These are phyloP conservation scores for Gypsophila paniculata DNA, from an alignment of 179 eudicot genomes.

Conservation along the genomic window DNA sequence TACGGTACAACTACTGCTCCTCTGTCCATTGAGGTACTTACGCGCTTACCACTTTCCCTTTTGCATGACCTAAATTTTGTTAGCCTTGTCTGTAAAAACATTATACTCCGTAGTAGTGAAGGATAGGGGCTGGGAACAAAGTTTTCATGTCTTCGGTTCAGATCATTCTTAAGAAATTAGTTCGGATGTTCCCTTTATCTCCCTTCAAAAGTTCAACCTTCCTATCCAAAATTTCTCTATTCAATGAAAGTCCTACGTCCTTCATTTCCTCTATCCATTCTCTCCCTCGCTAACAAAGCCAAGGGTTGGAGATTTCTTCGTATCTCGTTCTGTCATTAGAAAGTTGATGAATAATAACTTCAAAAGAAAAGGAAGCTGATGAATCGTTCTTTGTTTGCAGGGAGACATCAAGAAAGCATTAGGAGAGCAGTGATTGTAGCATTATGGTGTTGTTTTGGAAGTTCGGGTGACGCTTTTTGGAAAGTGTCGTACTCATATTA, in stretches of 20 bases:
- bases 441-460: background rate
- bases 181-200: no score
- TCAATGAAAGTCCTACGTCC: no score
- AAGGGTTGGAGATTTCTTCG: background rate
- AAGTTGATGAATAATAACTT: background rate
- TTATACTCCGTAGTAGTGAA: background rate
- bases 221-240: no score
- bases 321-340: no score
- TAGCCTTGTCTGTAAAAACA: background rate
- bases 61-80: background rate
- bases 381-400: constrained; percentile 32
- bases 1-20: constrained; percentile 59
- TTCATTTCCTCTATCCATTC: background rate
- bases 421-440: constrained; percentile 22
- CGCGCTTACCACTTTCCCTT: constrained; percentile 25
- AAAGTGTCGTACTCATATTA: no score
- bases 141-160: background rate
- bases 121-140: background rate
- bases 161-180: no score
- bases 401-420: constrained; percentile 59
- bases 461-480: no score
- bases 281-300: background rate
- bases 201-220: no score
- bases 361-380: no score
- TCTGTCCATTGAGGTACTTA: constrained; percentile 58